phyloP scores from a whole-genome alignment of 805 yeast genomes.

The Kazachstania bromeliacearum region DNA sequence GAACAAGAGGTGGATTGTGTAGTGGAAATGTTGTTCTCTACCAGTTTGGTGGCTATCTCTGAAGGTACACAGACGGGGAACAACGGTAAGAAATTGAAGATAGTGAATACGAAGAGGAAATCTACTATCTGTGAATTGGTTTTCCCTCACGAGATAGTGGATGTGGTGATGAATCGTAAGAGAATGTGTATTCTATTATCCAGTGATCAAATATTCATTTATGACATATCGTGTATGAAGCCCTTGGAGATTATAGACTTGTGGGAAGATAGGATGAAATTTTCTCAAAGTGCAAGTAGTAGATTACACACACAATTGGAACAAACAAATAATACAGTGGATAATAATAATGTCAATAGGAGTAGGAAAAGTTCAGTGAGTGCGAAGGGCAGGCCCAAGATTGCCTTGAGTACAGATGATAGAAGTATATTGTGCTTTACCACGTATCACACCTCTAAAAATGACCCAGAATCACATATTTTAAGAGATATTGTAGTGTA shows the following conservation, averaged over 20 bases:
- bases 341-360: constrained; percentile 3
- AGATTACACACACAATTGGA: constrained; percentile 9
- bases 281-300: constrained; percentile 15
- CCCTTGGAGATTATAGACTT: constrained; percentile 59
- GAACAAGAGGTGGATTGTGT: constrained; percentile 31
- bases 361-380: constrained; percentile 11
- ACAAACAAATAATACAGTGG: neutral
- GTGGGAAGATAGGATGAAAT: constrained; percentile 13
- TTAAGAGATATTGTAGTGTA: constrained; percentile 52
- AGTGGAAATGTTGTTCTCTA: constrained; percentile 84
- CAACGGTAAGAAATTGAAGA: constrained; percentile 36
- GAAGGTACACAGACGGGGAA: constrained; percentile 49
- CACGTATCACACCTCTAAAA: constrained; percentile 16
- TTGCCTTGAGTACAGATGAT: constrained; percentile 25
- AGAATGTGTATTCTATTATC: constrained; percentile 67
- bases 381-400: constrained; percentile 12
- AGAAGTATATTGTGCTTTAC: constrained; percentile 27
- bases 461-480: constrained; percentile 38
- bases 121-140: constrained; percentile 77
- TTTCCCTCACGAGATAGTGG: constrained; percentile 67
- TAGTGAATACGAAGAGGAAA: constrained; percentile 62
- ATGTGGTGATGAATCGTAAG: constrained; percentile 71
- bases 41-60: constrained; percentile 77
- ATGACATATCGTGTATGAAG: constrained; percentile 85
- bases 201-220: constrained; percentile 69